Conservation (phyloP, 129 eudicot genomes). For the Oenanthe sinensis region DNA sequence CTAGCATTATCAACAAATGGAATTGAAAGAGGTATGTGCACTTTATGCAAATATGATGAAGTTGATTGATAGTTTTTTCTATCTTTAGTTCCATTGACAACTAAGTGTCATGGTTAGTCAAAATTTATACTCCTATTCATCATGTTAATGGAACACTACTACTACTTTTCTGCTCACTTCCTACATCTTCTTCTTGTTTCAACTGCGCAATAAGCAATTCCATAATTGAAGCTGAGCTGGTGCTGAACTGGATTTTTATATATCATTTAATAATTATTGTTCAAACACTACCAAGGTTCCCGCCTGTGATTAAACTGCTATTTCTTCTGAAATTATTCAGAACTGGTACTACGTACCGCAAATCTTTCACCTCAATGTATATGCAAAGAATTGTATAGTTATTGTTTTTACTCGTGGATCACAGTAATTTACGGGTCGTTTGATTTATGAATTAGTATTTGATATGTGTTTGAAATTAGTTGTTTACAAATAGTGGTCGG, state of each 20-base stretch:
- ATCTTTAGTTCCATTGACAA: background rate
- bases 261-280: background rate
- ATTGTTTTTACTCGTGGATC: no score
- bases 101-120: background rate
- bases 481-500: no score
- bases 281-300: background rate
- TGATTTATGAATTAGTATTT: no score
- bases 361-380: no score
- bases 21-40: background rate
- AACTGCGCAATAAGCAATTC: background rate
- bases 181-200: background rate
- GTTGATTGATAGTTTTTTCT: background rate
- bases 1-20: background rate
- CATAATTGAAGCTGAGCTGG: conserved; percentile 2
- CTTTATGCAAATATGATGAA: background rate
- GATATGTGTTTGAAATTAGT: no score
- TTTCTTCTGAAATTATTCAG: background rate
- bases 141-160: background rate
- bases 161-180: background rate
- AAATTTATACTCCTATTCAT: background rate
- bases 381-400: no score
- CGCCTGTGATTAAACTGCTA: background rate
- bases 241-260: background rate
- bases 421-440: no score
- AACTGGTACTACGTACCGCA: no score